Percentiles rank a stretch among this genome's conserved stretches.
Conservation (phyloP, 179 eudicot species). For the Monotropa hypopitys region DNA sequence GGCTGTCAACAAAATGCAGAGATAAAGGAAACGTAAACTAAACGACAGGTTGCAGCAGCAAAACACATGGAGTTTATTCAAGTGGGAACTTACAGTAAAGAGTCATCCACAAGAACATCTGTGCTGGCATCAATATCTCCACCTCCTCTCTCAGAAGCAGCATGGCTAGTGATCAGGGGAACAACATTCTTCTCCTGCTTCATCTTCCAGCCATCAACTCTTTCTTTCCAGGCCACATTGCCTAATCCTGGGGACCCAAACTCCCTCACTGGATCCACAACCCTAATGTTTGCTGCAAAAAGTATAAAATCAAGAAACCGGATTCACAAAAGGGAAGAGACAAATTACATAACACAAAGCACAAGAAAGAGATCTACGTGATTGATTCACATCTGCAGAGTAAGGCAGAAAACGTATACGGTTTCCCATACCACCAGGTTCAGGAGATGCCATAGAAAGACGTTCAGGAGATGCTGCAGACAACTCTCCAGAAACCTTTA, state of each 20-base stretch:
- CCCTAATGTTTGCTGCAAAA: slow-evolving; percentile 62
- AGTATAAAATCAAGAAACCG: slow-evolving; percentile 1
- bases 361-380: slow-evolving; percentile 16
- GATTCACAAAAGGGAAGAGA: not conserved
- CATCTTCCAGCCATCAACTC: slow-evolving; percentile 95
- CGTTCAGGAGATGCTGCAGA: slow-evolving; percentile 75
- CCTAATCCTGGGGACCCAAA: slow-evolving; percentile 82
- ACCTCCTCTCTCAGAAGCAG: slow-evolving; percentile 64
- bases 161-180: slow-evolving; percentile 46
- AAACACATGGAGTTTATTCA: not conserved
- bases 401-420: slow-evolving; percentile 20
- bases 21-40: not conserved
- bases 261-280: slow-evolving; percentile 86
- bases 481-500: slow-evolving; percentile 64
- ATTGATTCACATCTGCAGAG: slow-evolving; percentile 15
- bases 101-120: slow-evolving; percentile 51
- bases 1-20: not conserved
- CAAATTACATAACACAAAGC: not conserved
- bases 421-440: slow-evolving; percentile 34
- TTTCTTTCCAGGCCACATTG: slow-evolving; percentile 97
- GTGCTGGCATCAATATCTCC: slow-evolving; percentile 69
- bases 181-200: slow-evolving; percentile 63
- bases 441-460: slow-evolving; percentile 55
- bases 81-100: slow-evolving; percentile 37
- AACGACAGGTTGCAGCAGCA: not conserved